Evolutionary conservation across 169 alveolate genomes (phyloP).

Genomic region (Ophryocystis elektroscirrha): DNA sequence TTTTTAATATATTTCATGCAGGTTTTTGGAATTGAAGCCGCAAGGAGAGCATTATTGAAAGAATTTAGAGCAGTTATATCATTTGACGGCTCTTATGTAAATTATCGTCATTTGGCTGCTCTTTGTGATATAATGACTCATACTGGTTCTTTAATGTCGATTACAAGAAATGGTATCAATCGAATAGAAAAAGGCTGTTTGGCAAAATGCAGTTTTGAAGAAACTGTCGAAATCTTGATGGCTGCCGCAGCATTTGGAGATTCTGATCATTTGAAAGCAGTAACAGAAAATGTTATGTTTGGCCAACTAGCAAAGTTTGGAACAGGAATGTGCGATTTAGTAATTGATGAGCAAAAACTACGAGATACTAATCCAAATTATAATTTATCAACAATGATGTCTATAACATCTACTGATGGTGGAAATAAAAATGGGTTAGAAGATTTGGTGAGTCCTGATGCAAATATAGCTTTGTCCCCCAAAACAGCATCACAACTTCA

Average conservation of each 20-base stretch:
- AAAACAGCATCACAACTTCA: conserved; percentile 35
- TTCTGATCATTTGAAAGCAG: conserved; percentile 60
- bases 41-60: conserved; percentile 72
- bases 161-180: conserved; percentile 97
- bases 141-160: conserved; percentile 91
- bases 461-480: conserved; percentile 10
- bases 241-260: conserved; percentile 96
- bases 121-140: conserved; percentile 98
- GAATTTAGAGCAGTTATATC: conserved; percentile 69
- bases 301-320: conserved; percentile 78
- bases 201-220: conserved; percentile 93
- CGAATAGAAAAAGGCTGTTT: conserved; percentile 87
- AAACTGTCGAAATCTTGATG: conserved; percentile 91
- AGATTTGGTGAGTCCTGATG: conserved; percentile 6
- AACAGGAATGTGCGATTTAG: conserved; percentile 66
- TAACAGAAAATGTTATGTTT: conserved; percentile 77
- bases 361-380: conserved; percentile 53
- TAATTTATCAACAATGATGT: conserved; percentile 41
- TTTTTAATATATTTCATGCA: conserved; percentile 10
- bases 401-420: conserved; percentile 36
- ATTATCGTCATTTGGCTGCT: conserved; percentile 89
- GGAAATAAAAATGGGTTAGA: conserved; percentile 36
- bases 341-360: conserved; percentile 61
- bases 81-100: conserved; percentile 64
- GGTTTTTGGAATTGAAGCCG: conserved; percentile 98